Percentiles rank a stretch among this genome's conserved stretches.
phyloP scores from a whole-genome alignment of 202 grass and related monocot genomes.

The Dendrocalamus latiflorus region DNA sequence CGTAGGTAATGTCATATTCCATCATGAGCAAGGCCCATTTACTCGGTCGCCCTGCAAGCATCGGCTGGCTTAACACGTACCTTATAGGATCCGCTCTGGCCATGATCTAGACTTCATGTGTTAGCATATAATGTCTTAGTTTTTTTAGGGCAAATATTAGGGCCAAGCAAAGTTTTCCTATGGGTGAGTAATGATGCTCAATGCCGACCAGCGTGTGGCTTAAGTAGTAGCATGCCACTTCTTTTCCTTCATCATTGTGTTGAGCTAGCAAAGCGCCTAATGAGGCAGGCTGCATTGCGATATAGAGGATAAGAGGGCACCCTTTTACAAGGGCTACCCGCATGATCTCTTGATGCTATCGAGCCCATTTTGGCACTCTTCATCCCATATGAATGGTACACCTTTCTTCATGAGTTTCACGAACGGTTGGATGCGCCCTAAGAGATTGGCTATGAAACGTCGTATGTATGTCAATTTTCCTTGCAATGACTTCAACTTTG shows the following conservation, averaged over 20 bases:
- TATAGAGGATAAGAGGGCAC: background rate
- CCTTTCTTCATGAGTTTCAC: background rate
- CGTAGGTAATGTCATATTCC: constrained; percentile 6
- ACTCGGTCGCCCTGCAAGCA: background rate
- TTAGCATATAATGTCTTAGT: background rate
- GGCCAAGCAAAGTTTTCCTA: constrained; percentile 2
- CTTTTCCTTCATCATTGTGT: constrained; percentile 13
- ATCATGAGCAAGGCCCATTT: background rate
- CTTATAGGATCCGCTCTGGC: background rate
- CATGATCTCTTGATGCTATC: background rate
- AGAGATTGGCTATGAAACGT: background rate
- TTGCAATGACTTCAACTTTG: background rate
- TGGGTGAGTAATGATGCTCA: background rate
- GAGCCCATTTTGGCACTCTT: background rate
- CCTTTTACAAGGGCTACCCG: background rate
- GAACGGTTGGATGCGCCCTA: background rate
- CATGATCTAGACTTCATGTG: background rate
- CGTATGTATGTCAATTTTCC: background rate
- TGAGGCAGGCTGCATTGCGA: background rate
- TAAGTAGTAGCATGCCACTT: background rate
- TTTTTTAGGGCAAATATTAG: constrained; percentile 4
- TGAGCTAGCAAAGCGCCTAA: background rate
- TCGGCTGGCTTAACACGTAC: background rate
- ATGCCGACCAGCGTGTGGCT: background rate
- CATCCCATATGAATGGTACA: background rate